Conservation (phyloP, 768 basidiomycete species). For the Rhodotorula kratochvilovae region DNA sequence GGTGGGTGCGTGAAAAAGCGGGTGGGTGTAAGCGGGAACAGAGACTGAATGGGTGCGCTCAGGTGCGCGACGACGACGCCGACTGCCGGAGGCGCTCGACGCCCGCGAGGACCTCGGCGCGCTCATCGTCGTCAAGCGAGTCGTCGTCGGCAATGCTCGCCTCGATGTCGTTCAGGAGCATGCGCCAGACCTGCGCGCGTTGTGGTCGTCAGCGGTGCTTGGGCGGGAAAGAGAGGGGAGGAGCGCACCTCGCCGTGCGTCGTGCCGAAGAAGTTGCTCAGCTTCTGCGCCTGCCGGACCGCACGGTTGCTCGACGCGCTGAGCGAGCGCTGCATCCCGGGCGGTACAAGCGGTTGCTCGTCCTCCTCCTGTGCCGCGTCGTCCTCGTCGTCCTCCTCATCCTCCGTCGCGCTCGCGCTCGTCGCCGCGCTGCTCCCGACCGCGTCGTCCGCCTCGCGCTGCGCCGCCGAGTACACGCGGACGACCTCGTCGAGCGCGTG, state of each 20-base stretch:
- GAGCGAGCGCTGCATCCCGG: neutral
- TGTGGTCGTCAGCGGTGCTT: too few species aligned
- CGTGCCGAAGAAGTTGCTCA: conserved; percentile 31
- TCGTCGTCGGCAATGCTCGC: conserved; percentile 23
- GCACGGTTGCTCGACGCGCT: neutral
- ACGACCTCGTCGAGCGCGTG: conserved; percentile 25
- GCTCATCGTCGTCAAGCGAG: conserved; percentile 31
- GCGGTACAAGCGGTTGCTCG: too few species aligned
- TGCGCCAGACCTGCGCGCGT: conserved; percentile 17
- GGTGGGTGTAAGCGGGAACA: too few species aligned
- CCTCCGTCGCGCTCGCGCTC: too few species aligned
- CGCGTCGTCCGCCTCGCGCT: neutral
- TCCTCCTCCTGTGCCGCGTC: neutral
- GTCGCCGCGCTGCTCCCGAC: neutral
- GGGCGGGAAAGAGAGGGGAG: neutral
- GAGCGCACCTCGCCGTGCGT: conserved; percentile 31
- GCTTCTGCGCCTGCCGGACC: conserved; percentile 31
- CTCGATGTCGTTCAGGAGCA: conserved; percentile 29
- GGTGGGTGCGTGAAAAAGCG: too few species aligned
- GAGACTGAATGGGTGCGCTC: neutral
- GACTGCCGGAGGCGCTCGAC: conserved; percentile 9
- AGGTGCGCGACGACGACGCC: neutral
- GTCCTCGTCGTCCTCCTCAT: neutral
- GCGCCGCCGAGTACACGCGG: conserved; percentile 2
- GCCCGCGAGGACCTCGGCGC: conserved; percentile 12